Evolutionary conservation across 108 stramenopile genomes (phyloP), one percentile per base, ranked within the genome.

Genomic region (Parmales sp.): DNA sequence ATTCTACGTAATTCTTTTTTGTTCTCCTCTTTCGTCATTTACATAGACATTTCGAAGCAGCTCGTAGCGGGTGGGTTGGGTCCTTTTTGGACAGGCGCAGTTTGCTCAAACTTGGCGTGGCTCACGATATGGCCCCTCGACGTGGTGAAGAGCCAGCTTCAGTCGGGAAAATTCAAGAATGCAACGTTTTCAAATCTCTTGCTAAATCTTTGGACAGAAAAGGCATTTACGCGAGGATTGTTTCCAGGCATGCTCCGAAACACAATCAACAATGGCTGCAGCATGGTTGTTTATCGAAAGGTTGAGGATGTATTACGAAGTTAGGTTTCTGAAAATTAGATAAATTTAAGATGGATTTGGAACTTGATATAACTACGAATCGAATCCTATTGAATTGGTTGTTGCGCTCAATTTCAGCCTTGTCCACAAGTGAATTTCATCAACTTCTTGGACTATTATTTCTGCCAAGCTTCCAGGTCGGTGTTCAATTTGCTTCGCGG

Each of bases 21-120:
- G 9, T 91, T 83, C 49, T 43, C 80, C 19, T 71, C 71, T 8
- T 91, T 91, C 72, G 79, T 88, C 37, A 69, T 86, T 1, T 89
- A 89, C 63, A 79, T 89, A 54, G 90, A 91, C 78, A 39, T 88
- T 11, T 67, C 82, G 39, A 83, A 82, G 63, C 86, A 83, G 44
- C 0, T 74, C 78, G 23, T 78, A 76, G 60, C 65, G 29, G 50
- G 65, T 48, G 51, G 76, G 72, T 18, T 67, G 66, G 37, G 74
- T 74, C 83, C 90, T 2, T 89, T 89, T 45, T 50, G 79, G 28
- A 86, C 80, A 46, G 90, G 88, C 23, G 90, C 87, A 0, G 76
- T 89, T 19, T 91, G 90, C 67, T 78, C 83, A 7, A 89, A 86
- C 64, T 29, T 88, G 39, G 88, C 88, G 1, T 91, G 90, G 90